Evolutionary conservation across 305 asterid species (phyloP), one percentile per base, ranked within the genome.

Genomic region (Fraxinus paxiana): DNA sequence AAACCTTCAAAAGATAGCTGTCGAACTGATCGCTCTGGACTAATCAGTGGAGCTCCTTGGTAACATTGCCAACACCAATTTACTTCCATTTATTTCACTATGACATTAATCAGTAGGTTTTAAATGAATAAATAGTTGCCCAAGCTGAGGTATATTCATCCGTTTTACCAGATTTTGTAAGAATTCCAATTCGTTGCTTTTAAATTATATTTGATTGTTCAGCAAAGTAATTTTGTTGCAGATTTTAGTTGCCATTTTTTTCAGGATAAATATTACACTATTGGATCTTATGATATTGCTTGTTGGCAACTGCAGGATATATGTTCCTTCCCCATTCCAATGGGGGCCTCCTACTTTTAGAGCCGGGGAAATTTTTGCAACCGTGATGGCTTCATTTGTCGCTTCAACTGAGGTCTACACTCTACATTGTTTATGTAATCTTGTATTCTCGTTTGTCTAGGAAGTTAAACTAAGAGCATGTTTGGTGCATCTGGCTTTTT

Each of bases 281-380:
- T 17, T 18, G 13, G 31, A 61, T 61, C 6, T 61, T 22, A 61
- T 7, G 18, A 30, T 30, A 13, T 67, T 0, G 8, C 38, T 13
- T 67, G 37, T 26, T 37, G 37, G 38, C 69, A 43, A 30, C 13
- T 84, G 81, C 88, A 90, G 92, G 93, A 17, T 88, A 2, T 84
- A 84, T 59, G 4, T 87, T 20, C 93, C 97, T 5, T 87, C 41
- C 78, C 96, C 95, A 54, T 89, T 90, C 75, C 92, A 87, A 80
- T 90, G 91, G 93, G 97, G 94, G 17, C 83, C 89, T 83, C 96
- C 97, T 9, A 86, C 88, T 71, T 90, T 92, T 80, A 82, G 83
- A 22, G 81, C 85, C 9, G 88, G 88, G 73, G 91, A 88, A 38
- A 85, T 87, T 20, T 79, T 92, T 74, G 86, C 91, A 33, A 79